Evolutionary conservation across 176 grass and related monocot species (phyloP), one percentile per base, ranked within the genome.

Genomic region (Alopecurus myosuroides): DNA sequence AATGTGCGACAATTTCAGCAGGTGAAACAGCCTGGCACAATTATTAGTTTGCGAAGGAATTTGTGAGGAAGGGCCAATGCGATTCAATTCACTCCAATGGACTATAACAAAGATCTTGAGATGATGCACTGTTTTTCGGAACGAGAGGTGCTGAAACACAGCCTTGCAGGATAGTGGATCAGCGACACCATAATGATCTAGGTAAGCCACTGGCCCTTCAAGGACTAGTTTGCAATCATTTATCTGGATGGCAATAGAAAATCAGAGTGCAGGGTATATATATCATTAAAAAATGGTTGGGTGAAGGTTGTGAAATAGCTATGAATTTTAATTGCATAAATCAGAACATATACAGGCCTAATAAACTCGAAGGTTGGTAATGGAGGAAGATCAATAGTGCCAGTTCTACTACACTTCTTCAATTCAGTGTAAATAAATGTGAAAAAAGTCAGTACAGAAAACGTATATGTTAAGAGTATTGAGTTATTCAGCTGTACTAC

Each of bases 1-100:
- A 80, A 94, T 94, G 48, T 98, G 96, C 42, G 89, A 86, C 68
- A 98, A 53, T 66, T 90, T 83, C 81, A 95, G 57, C 61, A 95
- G 53, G 73, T 98, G 96, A 89, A 92, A 92, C 30, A 70, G 55
- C 68, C 51, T 82, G 78, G 26, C 34, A 65, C 58, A 56, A 85
- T 72, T 53, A 85, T 78, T 88, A 46, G 83, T 34, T 58, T 70
- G 86, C 22, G 77, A 90, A 89, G 93, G 83, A 81, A 84, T 70
- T 73, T 74, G 73, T 35, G 48, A 86, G 11, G 84, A 61, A 92
- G 88, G 78, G 64, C 72, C 50, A 86, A 92, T 74, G 18, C 50
- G 83, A 78, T 64, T 82, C 78, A 85, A 37, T 49, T 92, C 77
- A 84, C 84, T 95, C 82, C 89, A 85, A 76, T 80, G 77, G 64